phyloP scores from a whole-genome alignment of 2,329 filamentous ascomycete genomes.

The Blastomyces parvus region DNA sequence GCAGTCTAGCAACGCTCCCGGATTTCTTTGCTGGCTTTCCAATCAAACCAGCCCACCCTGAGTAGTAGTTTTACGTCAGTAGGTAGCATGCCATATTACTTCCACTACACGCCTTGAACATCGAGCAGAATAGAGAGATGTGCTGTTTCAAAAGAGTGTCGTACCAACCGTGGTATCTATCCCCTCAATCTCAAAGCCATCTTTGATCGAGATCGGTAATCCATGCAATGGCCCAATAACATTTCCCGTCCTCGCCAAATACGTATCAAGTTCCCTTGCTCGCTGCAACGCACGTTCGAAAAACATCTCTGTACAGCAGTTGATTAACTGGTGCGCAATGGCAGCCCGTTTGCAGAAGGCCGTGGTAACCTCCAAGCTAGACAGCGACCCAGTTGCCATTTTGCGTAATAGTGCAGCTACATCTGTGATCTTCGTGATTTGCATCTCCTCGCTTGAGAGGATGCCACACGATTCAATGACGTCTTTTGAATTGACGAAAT shows the following conservation, averaged over 20 bases:
- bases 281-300: constrained; percentile 17
- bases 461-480: constrained; percentile 9
- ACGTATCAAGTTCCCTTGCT: constrained; percentile 18
- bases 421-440: constrained; percentile 11
- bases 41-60: constrained; percentile 8
- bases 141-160: constrained; percentile 20
- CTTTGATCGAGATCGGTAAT: constrained; percentile 23
- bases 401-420: constrained; percentile 5
- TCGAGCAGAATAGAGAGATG: constrained; percentile 16
- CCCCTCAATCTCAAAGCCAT: constrained; percentile 11
- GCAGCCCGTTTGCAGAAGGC: constrained; percentile 23
- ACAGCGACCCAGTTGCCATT: constrained; percentile 14
- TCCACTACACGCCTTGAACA: background rate
- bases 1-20: constrained; percentile 1
- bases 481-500: constrained; percentile 7
- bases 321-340: constrained; percentile 20
- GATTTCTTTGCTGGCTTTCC: constrained; percentile 3
- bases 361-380: constrained; percentile 18
- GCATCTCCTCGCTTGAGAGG: constrained; percentile 7
- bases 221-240: constrained; percentile 21
- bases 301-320: constrained; percentile 21
- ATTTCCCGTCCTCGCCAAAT: constrained; percentile 16
- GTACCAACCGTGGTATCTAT: constrained; percentile 3
- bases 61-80: background rate
- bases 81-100: background rate